Conservation (phyloP, 805 yeast species). For the Ogataea saltuana region DNA sequence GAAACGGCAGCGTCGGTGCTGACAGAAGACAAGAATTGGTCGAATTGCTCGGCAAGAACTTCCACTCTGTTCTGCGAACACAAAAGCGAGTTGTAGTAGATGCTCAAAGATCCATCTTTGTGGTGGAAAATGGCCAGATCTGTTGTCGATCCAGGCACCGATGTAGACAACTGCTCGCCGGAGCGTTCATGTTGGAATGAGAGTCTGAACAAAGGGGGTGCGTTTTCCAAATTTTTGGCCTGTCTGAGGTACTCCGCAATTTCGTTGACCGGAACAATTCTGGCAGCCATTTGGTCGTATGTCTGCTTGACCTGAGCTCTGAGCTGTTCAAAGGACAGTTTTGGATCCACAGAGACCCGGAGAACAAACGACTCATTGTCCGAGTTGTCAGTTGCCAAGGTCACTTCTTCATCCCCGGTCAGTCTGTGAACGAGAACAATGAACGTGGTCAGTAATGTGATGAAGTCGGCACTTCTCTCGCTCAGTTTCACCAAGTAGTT, state of each 20-base stretch:
- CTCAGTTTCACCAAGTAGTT: conserved; percentile 40
- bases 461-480: conserved; percentile 37
- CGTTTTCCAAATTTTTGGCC: conserved; percentile 50
- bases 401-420: conserved; percentile 93
- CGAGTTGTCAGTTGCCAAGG: conserved; percentile 68
- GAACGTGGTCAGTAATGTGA: conserved; percentile 62
- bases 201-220: conserved; percentile 65
- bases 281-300: conserved; percentile 35
- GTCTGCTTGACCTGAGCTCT: conserved; percentile 45
- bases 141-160: conserved; percentile 55
- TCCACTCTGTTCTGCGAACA: conserved; percentile 69
- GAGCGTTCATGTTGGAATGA: conserved; percentile 51
- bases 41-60: conserved; percentile 71
- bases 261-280: conserved; percentile 53
- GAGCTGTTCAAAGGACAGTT: conserved; percentile 54
- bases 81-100: conserved; percentile 74
- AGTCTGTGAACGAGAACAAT: conserved; percentile 72
- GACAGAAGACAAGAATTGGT: conserved; percentile 48
- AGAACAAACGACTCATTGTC: conserved; percentile 55
- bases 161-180: conserved; percentile 44
- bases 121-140: conserved; percentile 60
- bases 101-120: conserved; percentile 37
- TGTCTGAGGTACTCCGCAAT: conserved; percentile 53
- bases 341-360: conserved; percentile 60
- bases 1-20: conserved; percentile 38